Base-by-base conservation (phyloP, 495 filamentous ascomycete genomes). In the Hypoxylon fragiforme region DNA sequence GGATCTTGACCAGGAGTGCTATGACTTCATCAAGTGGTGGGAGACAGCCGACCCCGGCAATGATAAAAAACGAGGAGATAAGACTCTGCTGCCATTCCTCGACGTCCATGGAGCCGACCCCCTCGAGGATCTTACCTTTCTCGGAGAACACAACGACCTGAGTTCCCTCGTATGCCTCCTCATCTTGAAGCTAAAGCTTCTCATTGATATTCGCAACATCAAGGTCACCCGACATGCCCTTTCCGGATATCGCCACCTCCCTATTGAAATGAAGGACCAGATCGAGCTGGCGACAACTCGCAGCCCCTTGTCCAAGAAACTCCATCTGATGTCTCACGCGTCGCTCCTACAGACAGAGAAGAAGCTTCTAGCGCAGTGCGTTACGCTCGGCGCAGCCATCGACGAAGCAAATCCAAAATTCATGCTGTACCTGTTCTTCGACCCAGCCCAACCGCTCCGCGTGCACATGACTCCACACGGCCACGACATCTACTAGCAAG, bases 1-100 rank as follows among this genome's bases (percentile, higher is more conserved):
- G 37, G 65, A 70, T 14, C 68, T 63, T 46, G 78, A 82, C 47
- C 78, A 82, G 46, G 74, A 81, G 41, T 77, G 70, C 65, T 85
- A 83, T 52, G 77, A 82, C 44, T 81, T 82, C 46, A 47, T 75
- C 18, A 81, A 79, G 54, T 82, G 73, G 75, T 81, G 66, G 64
- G 54, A 15, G 3, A 69, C 63, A 14, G 65, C 48, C 13, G 61
- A 39, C 11, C 24, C 59, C 18, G 40, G 65, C 4, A 12, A 44
- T 8, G 26, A 60, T 5, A 72, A 78, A 44, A 65, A 77, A 34
- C 76, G 63, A 70, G 65, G 61, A n/a, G 57, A 78, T 45, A 60
- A 54, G 31, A 54, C 15, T 15, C 34, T 56, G 37, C 69, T 64
- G 12, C n/a, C n/a, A n/a, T 69, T 65, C 43, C 59, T 72, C 41